phyloP scores from a whole-genome alignment of 2,329 filamentous ascomycete genomes.

The Colletotrichum eremochloae region DNA sequence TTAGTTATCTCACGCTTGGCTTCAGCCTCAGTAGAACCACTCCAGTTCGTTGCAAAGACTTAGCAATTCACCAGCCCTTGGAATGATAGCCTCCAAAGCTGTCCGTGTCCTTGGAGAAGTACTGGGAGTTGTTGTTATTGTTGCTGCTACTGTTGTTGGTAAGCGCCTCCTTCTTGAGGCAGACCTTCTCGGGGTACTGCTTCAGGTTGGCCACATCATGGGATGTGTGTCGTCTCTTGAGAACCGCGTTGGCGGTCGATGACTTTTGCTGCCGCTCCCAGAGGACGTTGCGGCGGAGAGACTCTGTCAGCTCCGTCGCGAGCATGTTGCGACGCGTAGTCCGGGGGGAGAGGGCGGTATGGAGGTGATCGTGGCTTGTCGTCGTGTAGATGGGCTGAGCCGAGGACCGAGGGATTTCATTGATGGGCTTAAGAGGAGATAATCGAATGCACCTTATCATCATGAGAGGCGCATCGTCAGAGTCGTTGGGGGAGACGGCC shows the following conservation, averaged over 20 bases:
- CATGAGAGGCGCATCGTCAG: constrained; percentile 72
- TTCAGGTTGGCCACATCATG: constrained; percentile 91
- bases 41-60: too few species aligned
- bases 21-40: too few species aligned
- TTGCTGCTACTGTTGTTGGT: too few species aligned
- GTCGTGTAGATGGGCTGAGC: constrained; percentile 85
- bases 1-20: too few species aligned
- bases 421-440: constrained; percentile 66
- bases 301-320: constrained; percentile 92
- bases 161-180: constrained; percentile 73
- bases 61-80: constrained; percentile 93
- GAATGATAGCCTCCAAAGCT: constrained; percentile 80
- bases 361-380: constrained; percentile 70
- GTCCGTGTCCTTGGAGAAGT: constrained; percentile 80
- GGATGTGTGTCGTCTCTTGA: constrained; percentile 91
- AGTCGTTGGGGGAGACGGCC: constrained; percentile 68
- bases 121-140: constrained; percentile 85
- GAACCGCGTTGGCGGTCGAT: constrained; percentile 86
- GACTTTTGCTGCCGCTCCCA: constrained; percentile 98
- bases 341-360: constrained; percentile 86
- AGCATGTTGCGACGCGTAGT: constrained; percentile 97
- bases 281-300: constrained; percentile 88
- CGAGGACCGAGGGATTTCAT: constrained; percentile 74
- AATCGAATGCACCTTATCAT: constrained; percentile 71
- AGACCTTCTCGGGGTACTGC: constrained; percentile 79